Conservation (phyloP, 495 filamentous ascomycete genomes). For the Mycothermus thermophilus region DNA sequence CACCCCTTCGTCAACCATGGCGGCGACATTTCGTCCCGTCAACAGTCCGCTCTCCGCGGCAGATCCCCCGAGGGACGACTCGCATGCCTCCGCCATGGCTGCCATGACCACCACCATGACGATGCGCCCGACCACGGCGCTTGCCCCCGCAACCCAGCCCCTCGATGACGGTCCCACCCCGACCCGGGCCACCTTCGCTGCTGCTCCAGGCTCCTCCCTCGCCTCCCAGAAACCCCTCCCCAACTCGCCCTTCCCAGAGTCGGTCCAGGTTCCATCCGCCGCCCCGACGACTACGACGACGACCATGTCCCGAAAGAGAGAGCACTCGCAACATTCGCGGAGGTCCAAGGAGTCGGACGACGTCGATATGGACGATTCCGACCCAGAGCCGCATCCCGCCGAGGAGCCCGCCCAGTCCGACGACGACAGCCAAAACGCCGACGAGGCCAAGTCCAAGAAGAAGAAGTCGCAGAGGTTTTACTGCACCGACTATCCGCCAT, state of each 20-base stretch:
- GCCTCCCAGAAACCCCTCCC: conserved; percentile 48
- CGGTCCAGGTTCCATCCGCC: conserved; percentile 34
- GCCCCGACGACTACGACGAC: too few species aligned
- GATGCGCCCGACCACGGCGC: conserved; percentile 40
- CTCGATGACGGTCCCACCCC: conserved; percentile 45
- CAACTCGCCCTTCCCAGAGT: conserved; percentile 40
- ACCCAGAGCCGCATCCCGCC: conserved; percentile 31
- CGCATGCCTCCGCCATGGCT: too few species aligned
- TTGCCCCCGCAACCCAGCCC: conserved; percentile 21
- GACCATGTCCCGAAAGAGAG: conserved; percentile 33
- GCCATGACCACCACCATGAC: conserved; percentile 49
- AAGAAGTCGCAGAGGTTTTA: conserved; percentile 96
- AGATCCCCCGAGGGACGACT: conserved; percentile 24
- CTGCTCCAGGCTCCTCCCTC: conserved; percentile 22
- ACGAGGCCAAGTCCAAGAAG: conserved; percentile 64
- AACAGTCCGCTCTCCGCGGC: conserved; percentile 53
- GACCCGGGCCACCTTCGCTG: conserved; percentile 43
- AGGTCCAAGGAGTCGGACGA: conserved; percentile 60
- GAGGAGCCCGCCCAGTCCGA: conserved; percentile 62
- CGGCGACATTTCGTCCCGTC: conserved; percentile 56
- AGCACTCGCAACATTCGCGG: conserved; percentile 47
- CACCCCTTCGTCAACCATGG: conserved; percentile 21
- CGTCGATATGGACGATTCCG: conserved; percentile 62
- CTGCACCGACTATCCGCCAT: conserved; percentile 93
- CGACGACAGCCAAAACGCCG: conserved; percentile 54